Evolutionary conservation across 345 rosid species (phyloP), one percentile per base, ranked within the genome.

Genomic region (Laguncularia racemosa): DNA sequence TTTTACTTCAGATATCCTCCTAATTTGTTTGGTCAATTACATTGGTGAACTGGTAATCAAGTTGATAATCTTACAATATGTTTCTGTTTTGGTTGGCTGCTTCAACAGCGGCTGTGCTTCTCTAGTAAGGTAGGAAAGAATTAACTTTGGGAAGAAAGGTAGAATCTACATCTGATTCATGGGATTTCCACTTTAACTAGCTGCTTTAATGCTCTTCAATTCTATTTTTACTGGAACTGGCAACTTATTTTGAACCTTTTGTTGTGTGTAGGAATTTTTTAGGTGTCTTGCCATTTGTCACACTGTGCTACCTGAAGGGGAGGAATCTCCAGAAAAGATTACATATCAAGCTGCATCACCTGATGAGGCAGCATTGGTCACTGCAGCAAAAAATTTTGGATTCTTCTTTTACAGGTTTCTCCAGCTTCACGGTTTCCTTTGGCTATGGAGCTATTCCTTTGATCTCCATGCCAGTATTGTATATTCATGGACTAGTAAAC

Each of bases 271-370:
- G 99, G 97, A 95, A 78, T 86, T 90, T 66, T 95, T 95, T 73
- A 80, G 99, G 80, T 95, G 99, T 68, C 96, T 95, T 60, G 99
- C 99, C 68, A 84, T 95, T 55, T 90, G 99, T 73, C 99, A 95
- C 70, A 95, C 99, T 44, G 99, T 95, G 33, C 96, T 90, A 72
- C 90, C 99, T 59, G 97, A 90, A 86, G 99, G 99, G 53, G 97
- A 90, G 18, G 96, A 84, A 62, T 79, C 93, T 68, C 96, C 97
- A 43, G 99, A 88, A 54, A 95, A 81, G 69, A 84, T 90, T 61
- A 79, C 67, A 26, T 95, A 95, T 78, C 99, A 90, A 83, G 97
- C 99, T 63, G 99, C 99, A 71, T 95, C 99, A 53, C 99, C 99
- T 18, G 97, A 95, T 82, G 99, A 90, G 75, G 86, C 97, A 73